Evolutionary conservation across 805 yeast genomes (phyloP), one percentile per base, ranked within the genome.

Genomic region (Cyberlindnera suaveolens): DNA sequence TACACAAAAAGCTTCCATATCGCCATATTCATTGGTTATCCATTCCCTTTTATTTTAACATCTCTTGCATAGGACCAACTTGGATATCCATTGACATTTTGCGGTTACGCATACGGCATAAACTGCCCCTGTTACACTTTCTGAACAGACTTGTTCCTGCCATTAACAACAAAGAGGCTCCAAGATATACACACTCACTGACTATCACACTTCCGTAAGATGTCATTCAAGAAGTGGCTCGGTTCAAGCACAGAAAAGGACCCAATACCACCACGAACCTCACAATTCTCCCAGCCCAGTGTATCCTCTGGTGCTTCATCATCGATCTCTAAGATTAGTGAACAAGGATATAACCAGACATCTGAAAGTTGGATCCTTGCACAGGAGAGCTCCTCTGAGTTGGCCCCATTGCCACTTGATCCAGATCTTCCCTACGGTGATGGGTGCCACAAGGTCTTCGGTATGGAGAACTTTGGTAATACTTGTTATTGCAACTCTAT

Each of bases 401-500:
- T 23, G 10, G 11, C 11, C 8, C 13, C 27, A 23, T 23, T 23
- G 11, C 27, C 27, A 9, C 29, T 17, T 20, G 36, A 31, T 20
- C 31, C 38, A 6, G 48, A 47, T 6, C 44, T 67, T 47, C 82
- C 82, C 9, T 79, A 62, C 56, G 90, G 88, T 5, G 81, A 80
- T 58, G 90, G 89, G 2, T 67, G 80, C 6, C 68, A 75, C 47
- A 85, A 83, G 60, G 73, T 85, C 18, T 85, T 77, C 60, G 95
- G 95, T 1, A 77, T 83, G 75, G 93, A 85, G 58, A 85, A 85
- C 58, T 85, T 84, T 55, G 96, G 95, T 3, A 83, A 89, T 60
- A 89, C 97, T 0, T 93, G 98, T 66, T 91, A 91, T 66, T 86
- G 96, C 64, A 93, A 93, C 55, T 87, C 96, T 9, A 85, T 93